Conservation (phyloP, 2,329 filamentous ascomycete species). For the Beauveria brongniartii region DNA sequence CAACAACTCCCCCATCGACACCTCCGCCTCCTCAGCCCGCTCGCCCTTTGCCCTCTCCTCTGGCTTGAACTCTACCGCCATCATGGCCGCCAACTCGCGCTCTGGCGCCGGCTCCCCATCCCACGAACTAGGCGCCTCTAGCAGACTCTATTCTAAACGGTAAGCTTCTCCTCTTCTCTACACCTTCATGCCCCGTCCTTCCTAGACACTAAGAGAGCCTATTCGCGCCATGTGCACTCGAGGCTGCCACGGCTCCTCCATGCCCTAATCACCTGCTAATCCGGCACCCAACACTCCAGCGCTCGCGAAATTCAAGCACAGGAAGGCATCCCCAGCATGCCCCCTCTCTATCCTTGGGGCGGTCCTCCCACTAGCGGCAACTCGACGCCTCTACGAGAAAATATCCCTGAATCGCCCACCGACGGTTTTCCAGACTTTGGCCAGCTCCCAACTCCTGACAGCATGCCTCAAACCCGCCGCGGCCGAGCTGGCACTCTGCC, state of each 20-base stretch:
- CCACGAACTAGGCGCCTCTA: slow-evolving; percentile 69
- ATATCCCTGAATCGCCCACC: slow-evolving; percentile 92
- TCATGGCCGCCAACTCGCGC: slow-evolving; percentile 55
- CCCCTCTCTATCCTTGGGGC: slow-evolving; percentile 72
- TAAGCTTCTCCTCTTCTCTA: slow-evolving; percentile 37
- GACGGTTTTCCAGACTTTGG: slow-evolving; percentile 92
- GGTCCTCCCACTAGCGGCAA: slow-evolving; percentile 94
- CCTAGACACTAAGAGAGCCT: neutral
- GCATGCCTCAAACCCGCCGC: slow-evolving; percentile 62
- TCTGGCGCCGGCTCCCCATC: slow-evolving; percentile 94
- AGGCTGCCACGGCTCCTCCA: neutral
- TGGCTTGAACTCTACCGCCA: slow-evolving; percentile 48
- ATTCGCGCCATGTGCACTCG: neutral
- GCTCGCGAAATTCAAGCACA: slow-evolving; percentile 95
- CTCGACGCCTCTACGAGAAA: slow-evolving; percentile 91
- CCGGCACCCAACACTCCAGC: slow-evolving; percentile 37
- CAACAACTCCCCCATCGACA: slow-evolving; percentile 73
- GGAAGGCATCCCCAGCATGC: slow-evolving; percentile 68
- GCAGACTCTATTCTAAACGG: slow-evolving; percentile 86
- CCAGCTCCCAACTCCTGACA: slow-evolving; percentile 58
- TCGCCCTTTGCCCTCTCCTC: slow-evolving; percentile 65
- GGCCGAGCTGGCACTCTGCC: slow-evolving; percentile 93
- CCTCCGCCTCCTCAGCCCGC: slow-evolving; percentile 54
- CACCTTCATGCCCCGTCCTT: neutral
- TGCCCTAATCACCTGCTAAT: neutral